Evolutionary conservation across 2,329 filamentous ascomycete genomes (phyloP), one percentile per base, ranked within the genome.

Genomic region (Fusarium palustre): DNA sequence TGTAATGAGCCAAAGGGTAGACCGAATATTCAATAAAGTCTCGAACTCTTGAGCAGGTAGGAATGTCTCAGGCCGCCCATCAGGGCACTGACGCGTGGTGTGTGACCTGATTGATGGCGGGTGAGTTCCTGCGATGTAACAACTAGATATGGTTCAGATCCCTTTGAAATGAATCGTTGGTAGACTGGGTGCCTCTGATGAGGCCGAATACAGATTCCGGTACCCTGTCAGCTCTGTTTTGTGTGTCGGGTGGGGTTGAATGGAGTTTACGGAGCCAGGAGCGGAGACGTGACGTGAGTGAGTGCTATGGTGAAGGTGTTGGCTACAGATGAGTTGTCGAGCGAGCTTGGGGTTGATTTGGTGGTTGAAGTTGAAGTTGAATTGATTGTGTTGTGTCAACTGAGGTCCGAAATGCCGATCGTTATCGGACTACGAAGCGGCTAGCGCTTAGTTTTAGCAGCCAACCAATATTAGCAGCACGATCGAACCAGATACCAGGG

Each of bases 391-490:
- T 25, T 36, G 34, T 41, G 34, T 53, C 25, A 42, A 41, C 52
- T 42, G 25, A 55, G 55, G 33, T 55, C 38, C 42, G n/a, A 49
- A 50, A 43, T 57, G 67, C 50, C 47, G 59, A 65, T 64, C 41
- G 33, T 33, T 50, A 43, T 50, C 48, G 48, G 48, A 15, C 55
- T 65, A 33, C 54, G 59, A 54, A 70, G 52, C 56, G 59, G 54
- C 52, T 70, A 63, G 55, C 55, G 52, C 36, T 52, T 52, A 52
- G 24, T 52, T 52, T 41, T 45, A 39, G 25, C 31, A 30, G n/a
- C 65, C 67, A 70, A 70, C 55, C 67, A 59, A 65, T 13, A 45
- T 45, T 55, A 34, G 50, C 33, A 49, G 31, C 33, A 38, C 33
- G 24, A 28, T 18, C 36, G 13, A 24, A 38, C 28, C 20, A 48